phyloP scores from a whole-genome alignment of 2,329 filamentous ascomycete genomes.

The Neocatenulostroma microsporum region DNA sequence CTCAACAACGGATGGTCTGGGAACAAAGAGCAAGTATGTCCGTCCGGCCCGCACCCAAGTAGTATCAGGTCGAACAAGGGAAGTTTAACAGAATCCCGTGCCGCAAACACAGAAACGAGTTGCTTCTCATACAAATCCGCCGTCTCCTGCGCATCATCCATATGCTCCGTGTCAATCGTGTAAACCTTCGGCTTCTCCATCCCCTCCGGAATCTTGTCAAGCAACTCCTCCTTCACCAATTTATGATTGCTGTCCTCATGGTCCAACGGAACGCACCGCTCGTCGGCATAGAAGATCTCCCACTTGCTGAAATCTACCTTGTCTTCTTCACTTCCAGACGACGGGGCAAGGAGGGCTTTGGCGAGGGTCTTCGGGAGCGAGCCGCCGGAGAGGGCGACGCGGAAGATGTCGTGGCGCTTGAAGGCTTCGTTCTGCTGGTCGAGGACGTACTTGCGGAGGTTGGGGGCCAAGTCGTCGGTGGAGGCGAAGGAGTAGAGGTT shows the following conservation, averaged over 20 bases:
- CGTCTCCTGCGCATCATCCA: slow-evolving; percentile 79
- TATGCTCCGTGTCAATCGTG: slow-evolving; percentile 61
- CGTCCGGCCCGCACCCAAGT: slow-evolving; percentile 88
- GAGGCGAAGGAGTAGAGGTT: slow-evolving; percentile 73
- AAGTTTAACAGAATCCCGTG: slow-evolving; percentile 85
- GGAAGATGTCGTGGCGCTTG: slow-evolving; percentile 74
- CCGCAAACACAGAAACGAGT: slow-evolving; percentile 78
- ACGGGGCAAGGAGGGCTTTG: slow-evolving; percentile 61
- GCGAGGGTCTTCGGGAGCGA: slow-evolving; percentile 88
- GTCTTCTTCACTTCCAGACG: slow-evolving; percentile 49
- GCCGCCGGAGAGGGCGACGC: slow-evolving; percentile 86
- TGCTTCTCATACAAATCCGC: slow-evolving; percentile 89
- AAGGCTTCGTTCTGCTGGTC: slow-evolving; percentile 73
- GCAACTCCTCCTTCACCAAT: slow-evolving; percentile 75
- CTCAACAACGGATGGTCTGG: slow-evolving; percentile 79
- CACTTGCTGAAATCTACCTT: slow-evolving; percentile 72
- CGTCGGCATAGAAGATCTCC: slow-evolving; percentile 98
- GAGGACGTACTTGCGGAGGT: slow-evolving; percentile 75
- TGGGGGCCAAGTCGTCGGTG: slow-evolving; percentile 63
- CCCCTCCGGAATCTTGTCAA: slow-evolving; percentile 74
- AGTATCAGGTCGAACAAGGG: slow-evolving; percentile 93
- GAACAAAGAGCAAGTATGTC: slow-evolving; percentile 95
- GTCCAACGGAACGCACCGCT: slow-evolving; percentile 86
- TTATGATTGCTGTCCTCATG: slow-evolving; percentile 92
- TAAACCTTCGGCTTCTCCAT: slow-evolving; percentile 63